phyloP scores from a whole-genome alignment of 1,284 basidiomycete genomes.

The Boletus nobilissimus region DNA sequence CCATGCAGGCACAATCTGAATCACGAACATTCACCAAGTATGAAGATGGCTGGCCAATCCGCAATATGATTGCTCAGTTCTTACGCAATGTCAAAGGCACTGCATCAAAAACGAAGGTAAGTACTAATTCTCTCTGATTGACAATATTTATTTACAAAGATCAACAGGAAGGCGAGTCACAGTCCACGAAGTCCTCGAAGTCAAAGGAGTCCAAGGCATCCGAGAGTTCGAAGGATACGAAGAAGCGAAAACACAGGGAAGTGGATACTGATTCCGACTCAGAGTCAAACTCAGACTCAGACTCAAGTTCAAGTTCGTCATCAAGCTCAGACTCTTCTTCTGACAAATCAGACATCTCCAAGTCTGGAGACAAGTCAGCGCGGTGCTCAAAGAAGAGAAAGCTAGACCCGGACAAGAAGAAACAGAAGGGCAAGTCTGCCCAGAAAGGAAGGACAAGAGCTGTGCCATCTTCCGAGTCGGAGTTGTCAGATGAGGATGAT shows the following conservation, averaged over 20 bases:
- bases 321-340: no score
- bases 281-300: not conserved
- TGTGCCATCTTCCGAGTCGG: no score
- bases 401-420: not conserved
- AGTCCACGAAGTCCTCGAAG: no score
- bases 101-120: not conserved
- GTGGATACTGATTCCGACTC: no score
- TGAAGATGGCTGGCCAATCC: not conserved
- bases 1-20: not conserved
- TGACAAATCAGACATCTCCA: not conserved
- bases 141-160: no score
- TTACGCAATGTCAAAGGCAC: not conserved
- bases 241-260: no score
- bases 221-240: not conserved
- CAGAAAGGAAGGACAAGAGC: no score
- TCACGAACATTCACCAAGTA: not conserved
- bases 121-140: not conserved
- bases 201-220: not conserved
- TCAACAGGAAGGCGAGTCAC: not conserved
- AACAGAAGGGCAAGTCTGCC: not conserved
- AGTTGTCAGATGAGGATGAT: no score
- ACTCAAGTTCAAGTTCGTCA: no score
- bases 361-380: not conserved
- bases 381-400: not conserved
- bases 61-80: not conserved